Evolutionary conservation across 179 eudicot species (phyloP), one percentile per base, ranked within the genome.

Genomic region (Drosera spatulata): DNA sequence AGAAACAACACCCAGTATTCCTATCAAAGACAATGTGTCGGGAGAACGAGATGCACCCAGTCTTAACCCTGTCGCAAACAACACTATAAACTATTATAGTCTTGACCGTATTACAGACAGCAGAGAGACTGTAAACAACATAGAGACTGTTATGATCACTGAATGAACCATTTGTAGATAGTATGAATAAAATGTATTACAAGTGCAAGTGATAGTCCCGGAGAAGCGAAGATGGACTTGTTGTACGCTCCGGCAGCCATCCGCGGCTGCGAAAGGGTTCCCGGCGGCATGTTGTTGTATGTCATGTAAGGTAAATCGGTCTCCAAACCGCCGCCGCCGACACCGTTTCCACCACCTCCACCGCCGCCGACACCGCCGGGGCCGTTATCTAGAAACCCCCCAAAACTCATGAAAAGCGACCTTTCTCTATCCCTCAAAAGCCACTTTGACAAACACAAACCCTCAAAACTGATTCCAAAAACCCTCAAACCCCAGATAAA

Each of bases 131-230:
- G 33, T 22, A 22, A 22, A 22, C 33, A 22, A 22, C 33, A 22
- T 22, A 22, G 33, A 22, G 33, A 22, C 0, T 22, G 33, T 22
- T 22, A 22, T 22, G 33, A 22, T 22, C 33, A 22, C 33, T 22
- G 33, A 22, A 22, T 22, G 33, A 22, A 22, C 33, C 0, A 22
- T 22, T 22, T 22, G 33, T 62, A 65, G 57, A 56, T 59, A 63
- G 48, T 47, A 49, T n/a, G 44, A 52, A 40, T 53, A 7, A 55
- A 56, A 40, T 39, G 12, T 44, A 10, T 66, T 71, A 91, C 97
- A 66, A 91, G 95, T 58, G 88, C 96, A 47, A 91, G 96, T 57
- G 98, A 91, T 68, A 91, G 96, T 72, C 98, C 96, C 9, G 96
- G 87, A 41, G 98, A 82, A 77, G 66, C 80, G 77, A 91, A 85